Evolutionary conservation across 1,284 basidiomycete species (phyloP).

Genomic region (Porodaedalea pini): DNA sequence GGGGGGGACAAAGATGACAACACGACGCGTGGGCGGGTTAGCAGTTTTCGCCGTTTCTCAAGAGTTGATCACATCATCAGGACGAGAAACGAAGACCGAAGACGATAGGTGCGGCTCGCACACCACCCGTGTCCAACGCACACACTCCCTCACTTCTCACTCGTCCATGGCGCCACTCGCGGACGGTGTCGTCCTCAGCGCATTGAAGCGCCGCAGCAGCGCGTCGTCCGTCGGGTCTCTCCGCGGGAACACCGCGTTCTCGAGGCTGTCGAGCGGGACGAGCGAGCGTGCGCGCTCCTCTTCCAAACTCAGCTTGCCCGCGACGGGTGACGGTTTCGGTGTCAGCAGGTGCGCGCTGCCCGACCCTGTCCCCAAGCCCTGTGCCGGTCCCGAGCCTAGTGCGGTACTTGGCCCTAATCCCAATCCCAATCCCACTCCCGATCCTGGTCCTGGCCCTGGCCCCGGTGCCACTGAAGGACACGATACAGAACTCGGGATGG

Average conservation of each 20-base stretch:
- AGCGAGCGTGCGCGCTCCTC: constrained; percentile 7
- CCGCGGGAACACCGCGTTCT: constrained; percentile 14
- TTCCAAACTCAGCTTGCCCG: background rate
- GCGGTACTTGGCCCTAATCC: too few relatives aligned
- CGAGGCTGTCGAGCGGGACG: constrained; percentile 17
- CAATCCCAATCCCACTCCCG: too few relatives aligned
- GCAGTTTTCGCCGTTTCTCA: too few relatives aligned
- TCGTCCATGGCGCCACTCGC: background rate
- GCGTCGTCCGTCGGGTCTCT: constrained; percentile 19
- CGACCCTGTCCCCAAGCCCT: background rate
- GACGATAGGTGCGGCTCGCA: background rate
- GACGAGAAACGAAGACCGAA: background rate
- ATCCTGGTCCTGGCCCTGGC: too few relatives aligned
- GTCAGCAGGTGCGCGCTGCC: background rate
- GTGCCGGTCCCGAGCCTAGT: background rate
- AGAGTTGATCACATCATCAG: too few relatives aligned
- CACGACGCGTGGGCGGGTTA: background rate
- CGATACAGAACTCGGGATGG: background rate
- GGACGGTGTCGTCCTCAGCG: constrained; percentile 6
- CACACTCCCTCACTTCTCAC: background rate
- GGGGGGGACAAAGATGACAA: background rate
- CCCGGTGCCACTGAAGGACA: too few relatives aligned
- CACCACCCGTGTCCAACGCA: background rate
- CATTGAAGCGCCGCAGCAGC: constrained; percentile 12
- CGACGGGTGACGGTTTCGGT: background rate